Evolutionary conservation across 441 rosid genomes (phyloP).

Genomic region (Erodium moschatum): DNA sequence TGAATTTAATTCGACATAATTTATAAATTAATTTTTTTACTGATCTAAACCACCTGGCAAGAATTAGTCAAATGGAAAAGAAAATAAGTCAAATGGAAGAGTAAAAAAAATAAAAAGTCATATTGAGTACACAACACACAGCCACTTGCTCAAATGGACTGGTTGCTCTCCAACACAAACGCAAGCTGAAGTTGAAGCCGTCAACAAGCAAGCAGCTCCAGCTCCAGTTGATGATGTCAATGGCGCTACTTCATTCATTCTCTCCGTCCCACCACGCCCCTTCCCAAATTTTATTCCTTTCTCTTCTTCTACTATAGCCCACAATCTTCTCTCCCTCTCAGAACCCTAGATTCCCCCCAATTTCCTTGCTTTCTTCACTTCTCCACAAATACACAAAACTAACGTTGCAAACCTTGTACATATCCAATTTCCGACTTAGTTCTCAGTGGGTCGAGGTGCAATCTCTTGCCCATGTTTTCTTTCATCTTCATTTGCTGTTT

Average conservation of each 20-base stretch:
- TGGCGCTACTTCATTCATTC: background rate
- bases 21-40: too few species aligned
- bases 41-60: too few species aligned
- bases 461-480: background rate
- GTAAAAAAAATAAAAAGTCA: too few species aligned
- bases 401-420: too few species aligned
- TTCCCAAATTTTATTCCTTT: background rate
- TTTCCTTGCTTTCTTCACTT: too few species aligned
- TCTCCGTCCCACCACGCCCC: background rate
- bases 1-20: too few species aligned
- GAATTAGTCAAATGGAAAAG: too few species aligned
- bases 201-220: background rate
- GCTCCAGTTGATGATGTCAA: background rate
- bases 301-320: slow-evolving; percentile 2
- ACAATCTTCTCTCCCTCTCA: background rate
- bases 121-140: too few species aligned
- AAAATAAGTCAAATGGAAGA: too few species aligned
- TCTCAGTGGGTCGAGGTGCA: background rate
- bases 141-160: slow-evolving; percentile 6
- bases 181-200: background rate
- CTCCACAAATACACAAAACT: too few species aligned
- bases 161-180: slow-evolving; percentile 3
- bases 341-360: background rate
- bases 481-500: background rate
- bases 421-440: background rate